Base-by-base conservation (phyloP, 208 protist genomes). In the Trypanosoma cruzi region DNA sequence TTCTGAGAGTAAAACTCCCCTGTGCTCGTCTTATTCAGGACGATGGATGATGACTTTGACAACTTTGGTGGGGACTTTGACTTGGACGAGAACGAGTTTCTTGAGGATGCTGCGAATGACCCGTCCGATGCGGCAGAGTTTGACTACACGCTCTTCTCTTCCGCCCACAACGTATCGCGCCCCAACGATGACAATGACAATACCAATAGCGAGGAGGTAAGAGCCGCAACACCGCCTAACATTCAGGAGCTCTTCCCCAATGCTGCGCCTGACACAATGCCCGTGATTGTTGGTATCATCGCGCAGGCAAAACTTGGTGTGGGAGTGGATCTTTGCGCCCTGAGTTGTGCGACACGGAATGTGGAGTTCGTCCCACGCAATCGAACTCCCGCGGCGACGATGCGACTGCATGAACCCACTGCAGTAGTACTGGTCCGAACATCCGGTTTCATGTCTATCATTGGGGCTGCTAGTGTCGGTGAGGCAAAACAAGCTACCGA, bases 331-430 rank as follows among this genome's bases (percentile, higher is more conserved):
- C 83, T 96, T 46, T 75, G 84, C 34, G 69, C 81, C 59, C 83
- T 96, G 16, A 94, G 88, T 75, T 94, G 88, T 66, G 88, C 86
- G 20, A 88, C 86, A 22, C 81, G 88, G 46, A 96, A 93, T 72
- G 88, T 96, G 52, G 88, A 96, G 75, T 96, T 88, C 72, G 80
- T 90, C 67, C 90, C 90, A 20, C 81, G 84, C 46, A 59, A 78
- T 42, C 79, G 79, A 20, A 81, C 82, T 24, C 81, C 86, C 2
- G 75, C 82, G 22, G 91, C 88, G 28, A 93, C 86, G 56, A 84
- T 96, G 82, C 88, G 91, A 6, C 78, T 96, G 70, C 85, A 92
- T 50, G 80, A 93, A 36, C 91, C 91, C 20, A 87, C 64, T 46
- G 88, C 88, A 14, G 85, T 92, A 24, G 79, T 91, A 29, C 64